Evolutionary conservation across 1,139 yeast species (phyloP), one percentile per base, ranked within the genome.

Genomic region (Kodamaea fungicola): DNA sequence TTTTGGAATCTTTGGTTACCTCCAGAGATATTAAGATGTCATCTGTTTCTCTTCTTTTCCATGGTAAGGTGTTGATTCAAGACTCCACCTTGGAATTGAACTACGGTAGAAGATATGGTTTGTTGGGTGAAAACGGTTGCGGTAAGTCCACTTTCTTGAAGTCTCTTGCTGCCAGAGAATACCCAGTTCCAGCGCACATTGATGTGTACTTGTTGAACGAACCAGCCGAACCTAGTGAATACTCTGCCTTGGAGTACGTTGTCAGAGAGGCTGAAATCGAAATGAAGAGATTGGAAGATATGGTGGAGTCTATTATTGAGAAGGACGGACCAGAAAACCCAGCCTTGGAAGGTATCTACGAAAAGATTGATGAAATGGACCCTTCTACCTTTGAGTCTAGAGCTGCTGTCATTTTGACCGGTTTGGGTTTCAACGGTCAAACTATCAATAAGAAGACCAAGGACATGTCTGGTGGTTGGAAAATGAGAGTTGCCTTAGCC

Each of bases 401-500:
- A 68, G 98, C 99, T 41, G 96, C 98, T 41, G 72, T 89, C 51
- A 94, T 92, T 57, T 76, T 92, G 59, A 87, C 88, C 52, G 99
- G 98, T 89, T 80, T 92, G 65, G 98, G 99, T 59, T 92, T 92
- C 80, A 87, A 86, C 68, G 60, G 83, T 41, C 69, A 70, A 53
- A 92, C 97, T 44, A 71, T 71, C 49, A 89, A 90, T 58, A 77
- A 79, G 63, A 84, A 81, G 71, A 92, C 98, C 58, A 90, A 88
- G 70, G 98, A 92, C 62, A 92, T 92, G 98, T 88, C 97, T 62
- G 99, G 99, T 80, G 95, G 95, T 53, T 85, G 95, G 95, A 82
- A 83, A 71, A 85, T 85, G 95, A 83, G 95, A 66, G 95, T 85
- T 43, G 92, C 95, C 27, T 74, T 85, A 40, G 88, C 90, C 47